These are phyloP conservation scores for Lentinula sp. DNA, from an alignment of 768 basidiomycete species.

Conservation along the genomic window DNA sequence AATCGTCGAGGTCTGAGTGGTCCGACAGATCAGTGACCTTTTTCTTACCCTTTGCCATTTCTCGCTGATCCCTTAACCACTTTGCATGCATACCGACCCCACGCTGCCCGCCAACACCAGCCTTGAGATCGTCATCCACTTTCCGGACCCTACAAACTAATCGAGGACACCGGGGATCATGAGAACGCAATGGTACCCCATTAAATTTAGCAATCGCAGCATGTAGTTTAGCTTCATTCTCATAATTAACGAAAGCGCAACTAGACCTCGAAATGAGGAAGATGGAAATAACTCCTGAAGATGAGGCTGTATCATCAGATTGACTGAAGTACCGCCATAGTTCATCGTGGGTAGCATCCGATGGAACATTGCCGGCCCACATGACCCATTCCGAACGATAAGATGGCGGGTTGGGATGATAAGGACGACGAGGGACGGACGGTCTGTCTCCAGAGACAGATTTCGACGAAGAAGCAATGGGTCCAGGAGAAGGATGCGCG, in stretches of 20 bases:
- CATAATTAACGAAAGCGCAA: conserved; percentile 92
- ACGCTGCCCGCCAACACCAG: conserved; percentile 89
- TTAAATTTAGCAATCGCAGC: conserved; percentile 70
- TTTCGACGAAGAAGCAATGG: background rate
- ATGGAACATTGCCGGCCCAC: conserved; percentile 94
- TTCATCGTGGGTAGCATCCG: conserved; percentile 78
- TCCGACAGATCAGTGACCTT: conserved; percentile 8
- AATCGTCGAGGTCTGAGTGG: conserved; percentile 8
- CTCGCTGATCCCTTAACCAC: conserved; percentile 69
- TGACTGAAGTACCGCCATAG: conserved; percentile 78
- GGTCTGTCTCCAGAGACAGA: conserved; percentile 16
- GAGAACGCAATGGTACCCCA: conserved; percentile 60
- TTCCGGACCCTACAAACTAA: conserved; percentile 80
- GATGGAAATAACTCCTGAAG: conserved; percentile 70
- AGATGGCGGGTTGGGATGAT: conserved; percentile 67
- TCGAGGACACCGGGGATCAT: conserved; percentile 66
- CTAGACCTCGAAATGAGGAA: conserved; percentile 94
- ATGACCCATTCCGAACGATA: conserved; percentile 89
- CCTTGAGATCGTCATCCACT: conserved; percentile 78
- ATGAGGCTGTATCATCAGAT: conserved; percentile 5
- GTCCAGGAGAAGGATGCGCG: conserved; percentile 1
- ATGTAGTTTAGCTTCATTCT: conserved; percentile 52
- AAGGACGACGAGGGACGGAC: conserved; percentile 38
- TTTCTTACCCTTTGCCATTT: conserved; percentile 22
- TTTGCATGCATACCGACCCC: conserved; percentile 77